Conservation (phyloP, 2,329 filamentous ascomycete species). For the Fusarium sp. region DNA sequence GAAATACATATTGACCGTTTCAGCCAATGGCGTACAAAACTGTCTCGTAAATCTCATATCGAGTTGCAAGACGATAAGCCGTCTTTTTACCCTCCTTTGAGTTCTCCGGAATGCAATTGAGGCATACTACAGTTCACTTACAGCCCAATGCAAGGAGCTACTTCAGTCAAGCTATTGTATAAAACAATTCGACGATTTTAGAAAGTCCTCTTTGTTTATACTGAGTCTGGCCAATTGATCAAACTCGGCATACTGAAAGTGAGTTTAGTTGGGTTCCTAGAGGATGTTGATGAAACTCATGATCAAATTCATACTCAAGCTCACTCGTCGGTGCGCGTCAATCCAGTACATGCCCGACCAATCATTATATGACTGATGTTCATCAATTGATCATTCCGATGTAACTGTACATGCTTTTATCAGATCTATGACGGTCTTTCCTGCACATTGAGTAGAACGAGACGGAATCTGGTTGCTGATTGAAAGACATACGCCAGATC, state of each 20-base stretch:
- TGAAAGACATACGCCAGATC: slow-evolving; percentile 12
- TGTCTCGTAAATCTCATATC: not conserved
- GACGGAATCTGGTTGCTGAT: not conserved
- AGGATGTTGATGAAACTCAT: too few relatives aligned
- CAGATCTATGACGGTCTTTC: not conserved
- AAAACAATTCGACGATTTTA: not conserved
- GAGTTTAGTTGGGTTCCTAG: not conserved
- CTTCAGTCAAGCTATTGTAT: not conserved
- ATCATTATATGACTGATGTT: not conserved
- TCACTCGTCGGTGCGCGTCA: not conserved
- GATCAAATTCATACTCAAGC: not conserved
- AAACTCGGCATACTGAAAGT: not conserved
- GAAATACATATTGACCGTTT: not conserved
- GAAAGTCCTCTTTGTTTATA: not conserved
- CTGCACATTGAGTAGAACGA: not conserved
- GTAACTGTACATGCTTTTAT: not conserved
- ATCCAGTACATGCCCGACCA: not conserved
- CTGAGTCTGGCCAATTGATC: not conserved
- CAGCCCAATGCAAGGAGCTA: not conserved
- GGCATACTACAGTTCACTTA: not conserved
- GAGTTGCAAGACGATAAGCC: not conserved
- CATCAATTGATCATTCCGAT: not conserved
- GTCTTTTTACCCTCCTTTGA: not conserved
- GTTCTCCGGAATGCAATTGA: not conserved
- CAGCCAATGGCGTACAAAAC: not conserved